Evolutionary conservation across 1,284 basidiomycete genomes (phyloP).

Genomic region (Tylopilus orsonianus): DNA sequence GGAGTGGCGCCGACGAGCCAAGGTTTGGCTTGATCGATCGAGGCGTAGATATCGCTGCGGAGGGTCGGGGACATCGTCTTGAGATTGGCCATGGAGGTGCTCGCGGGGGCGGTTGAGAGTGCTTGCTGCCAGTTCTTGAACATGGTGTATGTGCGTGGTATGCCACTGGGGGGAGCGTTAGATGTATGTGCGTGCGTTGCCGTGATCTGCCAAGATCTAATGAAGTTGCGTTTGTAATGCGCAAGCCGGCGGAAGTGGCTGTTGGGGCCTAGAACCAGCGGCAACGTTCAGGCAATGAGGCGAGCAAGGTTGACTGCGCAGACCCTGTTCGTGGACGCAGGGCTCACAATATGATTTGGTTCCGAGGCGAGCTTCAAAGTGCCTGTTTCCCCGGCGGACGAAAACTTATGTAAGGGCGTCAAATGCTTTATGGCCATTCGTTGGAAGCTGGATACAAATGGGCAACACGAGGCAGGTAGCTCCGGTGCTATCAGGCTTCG

Average conservation of each 20-base stretch:
- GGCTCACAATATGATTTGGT: neutral
- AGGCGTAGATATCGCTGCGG: constrained; percentile 46
- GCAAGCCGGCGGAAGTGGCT: neutral
- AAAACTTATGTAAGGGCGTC: constrained; percentile 22
- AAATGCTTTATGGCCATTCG: constrained; percentile 4
- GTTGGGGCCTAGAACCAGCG: neutral
- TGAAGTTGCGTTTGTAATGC: neutral
- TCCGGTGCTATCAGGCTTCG: neutral
- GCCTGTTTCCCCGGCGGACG: constrained; percentile 1
- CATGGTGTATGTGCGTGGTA: constrained; percentile 39
- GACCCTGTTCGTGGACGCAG: constrained; percentile 2
- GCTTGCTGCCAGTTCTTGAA: constrained; percentile 45
- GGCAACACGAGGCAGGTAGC: constrained; percentile 10
- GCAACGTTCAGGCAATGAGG: constrained; percentile 1
- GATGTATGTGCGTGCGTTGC: too few species aligned
- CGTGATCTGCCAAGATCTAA: too few species aligned
- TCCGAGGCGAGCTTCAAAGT: constrained; percentile 6
- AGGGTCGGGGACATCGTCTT: constrained; percentile 46
- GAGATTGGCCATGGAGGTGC: constrained; percentile 32
- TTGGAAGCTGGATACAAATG: constrained; percentile 12
- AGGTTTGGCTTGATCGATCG: constrained; percentile 43
- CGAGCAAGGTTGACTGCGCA: neutral
- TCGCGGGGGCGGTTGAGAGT: constrained; percentile 32
- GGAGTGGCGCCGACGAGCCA: constrained; percentile 41
- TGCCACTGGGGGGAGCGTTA: neutral